Evolutionary conservation across 1,284 basidiomycete species (phyloP), one percentile per base, ranked within the genome.

Genomic region (Ceratobasidium sp.): DNA sequence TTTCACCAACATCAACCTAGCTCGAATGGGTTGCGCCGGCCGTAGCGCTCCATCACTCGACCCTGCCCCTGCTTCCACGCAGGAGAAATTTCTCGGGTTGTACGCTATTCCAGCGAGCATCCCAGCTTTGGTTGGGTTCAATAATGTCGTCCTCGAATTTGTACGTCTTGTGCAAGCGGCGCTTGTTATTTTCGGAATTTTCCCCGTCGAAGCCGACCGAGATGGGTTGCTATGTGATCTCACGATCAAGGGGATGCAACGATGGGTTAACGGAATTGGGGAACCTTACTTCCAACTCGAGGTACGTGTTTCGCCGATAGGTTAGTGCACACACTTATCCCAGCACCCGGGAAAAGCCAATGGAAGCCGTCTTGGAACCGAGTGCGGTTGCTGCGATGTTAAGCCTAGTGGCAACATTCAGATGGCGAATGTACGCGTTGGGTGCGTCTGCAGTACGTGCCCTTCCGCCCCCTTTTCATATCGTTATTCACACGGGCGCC

Each of bases 11-110:
- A 93, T 94, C 80, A 92, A 92, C 82, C 86, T 95, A 20, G 87
- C 93, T 59, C 88, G 93, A 20, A 91, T 94, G 89, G 93, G 93
- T 2, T 93, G 92, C 82, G 90, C 90, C 75, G 92, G 92, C 20
- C 88, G 93, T 59, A 91, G 88, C 80, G 93, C 92, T 1, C 86
- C 95, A 48, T 92, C 92, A 16, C 88, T 95, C 18, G 90, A 93
- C 30, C 48, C 44, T 55, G 80, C 84, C 84, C 77, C 80, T 83
- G 4, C 82, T 66, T 41, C 70, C 12, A 77, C 77, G 50, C 57
- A 68, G 35, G 59, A 77, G 12, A 78, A 78, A 6, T 71, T 69
- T 38, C 73, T 59, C 46, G 74, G 54, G 4, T 48, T 62, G 35
- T 75, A 69, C 59, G 60, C 77, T n/a, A 76, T 70, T 54, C 67